Percentiles rank a stretch among this genome's conserved stretches.
These are phyloP conservation scores for Quercus alba DNA, from an alignment of 306 rosid species.

Conservation along the genomic window DNA sequence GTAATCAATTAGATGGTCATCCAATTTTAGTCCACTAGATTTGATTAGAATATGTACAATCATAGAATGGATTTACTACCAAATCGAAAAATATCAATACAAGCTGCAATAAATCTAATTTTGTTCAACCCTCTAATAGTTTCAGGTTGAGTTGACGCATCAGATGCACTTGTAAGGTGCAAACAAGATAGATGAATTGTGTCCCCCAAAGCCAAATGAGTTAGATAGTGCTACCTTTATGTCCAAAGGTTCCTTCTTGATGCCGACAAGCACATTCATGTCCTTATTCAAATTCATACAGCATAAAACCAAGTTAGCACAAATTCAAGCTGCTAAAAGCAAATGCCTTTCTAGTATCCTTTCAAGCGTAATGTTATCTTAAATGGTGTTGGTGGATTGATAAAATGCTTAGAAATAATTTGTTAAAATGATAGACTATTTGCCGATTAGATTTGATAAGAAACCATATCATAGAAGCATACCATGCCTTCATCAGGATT, in stretches of 20 bases:
- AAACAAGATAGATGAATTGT: slow-evolving; percentile 88
- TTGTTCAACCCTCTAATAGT: background rate
- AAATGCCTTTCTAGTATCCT: background rate
- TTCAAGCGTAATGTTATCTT: background rate
- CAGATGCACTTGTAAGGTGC: slow-evolving; percentile 68
- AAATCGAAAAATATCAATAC: background rate
- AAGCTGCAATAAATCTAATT: background rate
- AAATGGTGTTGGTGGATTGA: background rate
- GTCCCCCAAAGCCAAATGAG: slow-evolving; percentile 96
- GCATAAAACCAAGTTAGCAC: background rate
- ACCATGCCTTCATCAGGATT: slow-evolving; percentile 88
- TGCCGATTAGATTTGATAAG: background rate
- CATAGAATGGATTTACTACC: background rate
- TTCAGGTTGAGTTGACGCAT: slow-evolving; percentile 21
- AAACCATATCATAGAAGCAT: slow-evolving; percentile 16
- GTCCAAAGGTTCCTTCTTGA: slow-evolving; percentile 75
- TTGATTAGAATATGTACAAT: background rate
- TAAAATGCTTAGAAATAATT: background rate
- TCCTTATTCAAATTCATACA: slow-evolving; percentile 44
- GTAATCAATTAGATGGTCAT: no score
- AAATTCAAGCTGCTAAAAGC: background rate
- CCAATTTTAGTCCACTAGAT: no score
- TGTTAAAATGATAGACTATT: background rate
- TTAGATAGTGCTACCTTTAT: slow-evolving; percentile 89
- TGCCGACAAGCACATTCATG: slow-evolving; percentile 65